Evolutionary conservation across 139 green algal genomes (phyloP), one percentile per base, ranked within the genome.

Genomic region (Edaphochlamys debaryana): DNA sequence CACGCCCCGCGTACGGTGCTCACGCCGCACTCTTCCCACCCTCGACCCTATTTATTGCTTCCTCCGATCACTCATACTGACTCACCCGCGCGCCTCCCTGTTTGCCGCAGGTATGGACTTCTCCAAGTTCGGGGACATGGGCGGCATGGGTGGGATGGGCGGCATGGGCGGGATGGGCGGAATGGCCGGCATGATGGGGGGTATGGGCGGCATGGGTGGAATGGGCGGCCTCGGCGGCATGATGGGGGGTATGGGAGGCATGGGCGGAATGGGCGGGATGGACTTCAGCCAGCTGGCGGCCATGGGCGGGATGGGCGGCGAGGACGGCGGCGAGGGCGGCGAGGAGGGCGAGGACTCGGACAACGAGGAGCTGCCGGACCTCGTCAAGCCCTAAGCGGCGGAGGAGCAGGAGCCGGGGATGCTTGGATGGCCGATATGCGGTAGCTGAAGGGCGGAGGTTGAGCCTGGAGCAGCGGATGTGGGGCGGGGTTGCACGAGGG

Each of bases 311-410:
- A 56, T n/a, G 41, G 71, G 64, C 36, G 69, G 56, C 25, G 56
- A 48, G 5, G 68, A 45, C 2, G 72, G 23, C 4, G 82, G n/a
- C 0, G 77, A 36, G 32, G 72, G 63, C 6, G 86, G 79, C 9
- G 87, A 79, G 20, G 87, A 80, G 36, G 78, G 81, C 54, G 87
- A 90, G 70, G 87, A 86, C 56, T 81, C 64, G 19, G 82, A 86
- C 70, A 86, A 90, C 62, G 82, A 87, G 29, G 85, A 89, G 58
- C 85, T 89, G 23, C 85, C 85, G 6, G 85, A 89, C 79, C 68
- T 89, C 0, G 79, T 85, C 5, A 89, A 81, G 62, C 60, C 75
- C 4, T 81, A 63, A 58, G 50, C 50, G 50, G 48, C 48, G 48
- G 11, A 54, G 48, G n/a, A n/a, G n/a, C n/a, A n/a, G n/a, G n/a